Base-by-base conservation (phyloP, 371 early-diverging fungal genomes). In the Nematocida homosporus region DNA sequence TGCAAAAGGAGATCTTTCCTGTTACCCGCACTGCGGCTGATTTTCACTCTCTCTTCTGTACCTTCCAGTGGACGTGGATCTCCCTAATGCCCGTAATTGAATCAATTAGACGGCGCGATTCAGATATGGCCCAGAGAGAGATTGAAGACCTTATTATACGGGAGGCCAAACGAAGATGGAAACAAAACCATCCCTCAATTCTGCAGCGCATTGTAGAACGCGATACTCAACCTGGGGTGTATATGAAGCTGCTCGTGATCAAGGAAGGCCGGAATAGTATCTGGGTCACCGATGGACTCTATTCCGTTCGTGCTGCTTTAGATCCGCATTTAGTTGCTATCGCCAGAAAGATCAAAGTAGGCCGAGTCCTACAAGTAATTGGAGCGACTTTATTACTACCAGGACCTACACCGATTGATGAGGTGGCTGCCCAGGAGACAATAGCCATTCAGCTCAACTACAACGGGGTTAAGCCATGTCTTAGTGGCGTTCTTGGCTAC, bases 181-280 rank as follows among this genome's bases (percentile, higher is more conserved):
- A 52, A 35, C 13, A 5, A 6, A 48, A 72, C 51, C 75, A 38
- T n/a, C 77, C 8, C 69, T 81, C 81, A 56, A 47, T 82, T 30
- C 67, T 83, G 1, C 59, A 79, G 42, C 59, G 80, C 42, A 83
- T 85, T 29, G 59, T 68, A 0, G 83, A 83, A 61, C 60, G 77
- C 25, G 83, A 83, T 59, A 82, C 81, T 67, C 30, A 69, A 0
- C 40, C 81, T 13, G 78, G 56, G 38, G 79, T 66, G 52, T 83
- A 81, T 53, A 80, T 83, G 79, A 79, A 82, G 51, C 56, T 85
- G 16, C 52, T 84, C n/a, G 77, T 85, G 8, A 27, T 83, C 38
- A 48, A 59, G 29, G 66, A 76, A 29, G 44, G 61, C 1, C 42
- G 20, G 42, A 13, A 35, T 18, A 35, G 29, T 1, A 59, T 72